phyloP scores from a whole-genome alignment of 495 filamentous ascomycete genomes.

The Mytilinidion resinicola region DNA sequence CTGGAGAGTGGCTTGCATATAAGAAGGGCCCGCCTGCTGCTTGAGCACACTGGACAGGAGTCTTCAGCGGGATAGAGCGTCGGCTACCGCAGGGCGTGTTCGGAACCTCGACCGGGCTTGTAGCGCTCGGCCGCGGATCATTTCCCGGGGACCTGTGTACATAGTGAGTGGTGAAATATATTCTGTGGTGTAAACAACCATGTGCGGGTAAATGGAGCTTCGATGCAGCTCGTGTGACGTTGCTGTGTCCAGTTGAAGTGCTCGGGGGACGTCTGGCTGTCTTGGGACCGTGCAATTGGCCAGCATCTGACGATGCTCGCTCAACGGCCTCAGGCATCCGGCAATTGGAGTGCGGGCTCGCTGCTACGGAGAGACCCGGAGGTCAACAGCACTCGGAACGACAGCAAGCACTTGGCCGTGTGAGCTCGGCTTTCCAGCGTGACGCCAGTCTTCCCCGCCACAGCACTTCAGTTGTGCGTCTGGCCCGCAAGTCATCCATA shows the following conservation, averaged over 20 bases:
- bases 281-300: neutral
- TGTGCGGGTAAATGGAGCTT: conserved; percentile 1
- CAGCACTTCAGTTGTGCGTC: neutral
- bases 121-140: neutral
- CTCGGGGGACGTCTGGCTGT: conserved; percentile 19
- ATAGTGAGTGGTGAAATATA: neutral
- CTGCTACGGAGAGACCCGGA: conserved; percentile 22
- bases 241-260: conserved; percentile 3
- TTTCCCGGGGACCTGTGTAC: neutral
- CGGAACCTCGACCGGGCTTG: neutral
- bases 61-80: too few relatives aligned
- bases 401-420: conserved; percentile 17
- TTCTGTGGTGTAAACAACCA: conserved; percentile 11
- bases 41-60: too few relatives aligned
- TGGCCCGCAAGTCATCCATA: neutral
- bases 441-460: neutral
- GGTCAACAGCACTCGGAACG: neutral
- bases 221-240: neutral
- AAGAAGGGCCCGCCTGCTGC: too few relatives aligned
- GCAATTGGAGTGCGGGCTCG: conserved; percentile 6
- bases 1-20: too few relatives aligned
- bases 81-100: too few relatives aligned
- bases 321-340: conserved; percentile 13
- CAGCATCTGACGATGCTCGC: conserved; percentile 1
- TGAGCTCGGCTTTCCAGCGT: neutral